These are phyloP conservation scores for Cordyceps cicadae DNA, from an alignment of 2,329 filamentous ascomycete genomes.

Conservation along the genomic window DNA sequence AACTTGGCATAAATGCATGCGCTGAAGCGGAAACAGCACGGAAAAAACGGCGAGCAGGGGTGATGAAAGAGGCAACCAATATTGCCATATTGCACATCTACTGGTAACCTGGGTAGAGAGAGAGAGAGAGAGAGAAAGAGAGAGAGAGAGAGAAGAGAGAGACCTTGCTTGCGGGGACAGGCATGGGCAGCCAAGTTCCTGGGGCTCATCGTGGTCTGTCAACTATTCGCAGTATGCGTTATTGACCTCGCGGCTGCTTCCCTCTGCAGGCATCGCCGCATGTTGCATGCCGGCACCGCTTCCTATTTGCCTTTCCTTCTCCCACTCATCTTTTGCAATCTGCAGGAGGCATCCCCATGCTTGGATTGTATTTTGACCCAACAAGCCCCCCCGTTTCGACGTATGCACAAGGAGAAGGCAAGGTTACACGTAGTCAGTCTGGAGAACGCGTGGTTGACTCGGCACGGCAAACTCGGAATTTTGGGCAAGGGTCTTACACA, in stretches of 20 bases:
- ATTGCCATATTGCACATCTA: background rate
- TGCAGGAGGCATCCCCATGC: background rate
- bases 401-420: background rate
- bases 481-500: background rate
- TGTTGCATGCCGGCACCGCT: background rate
- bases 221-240: background rate
- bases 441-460: background rate
- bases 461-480: conserved; percentile 10
- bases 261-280: too few species aligned
- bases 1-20: background rate
- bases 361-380: too few species aligned
- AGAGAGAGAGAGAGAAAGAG: too few species aligned
- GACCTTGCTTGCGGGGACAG: background rate
- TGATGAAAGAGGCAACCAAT: background rate
- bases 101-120: background rate
- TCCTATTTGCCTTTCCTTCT: background rate
- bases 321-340: background rate
- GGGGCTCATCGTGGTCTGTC: background rate
- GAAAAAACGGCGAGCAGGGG: too few species aligned
- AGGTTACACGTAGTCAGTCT: too few species aligned
- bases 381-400: background rate
- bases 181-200: too few species aligned
- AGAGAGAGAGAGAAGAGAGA: too few species aligned
- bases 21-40: background rate
- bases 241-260: too few species aligned